These are phyloP conservation scores for Phyllosticta ampelicida DNA, from an alignment of 2,329 filamentous ascomycete genomes.

Conservation along the genomic window DNA sequence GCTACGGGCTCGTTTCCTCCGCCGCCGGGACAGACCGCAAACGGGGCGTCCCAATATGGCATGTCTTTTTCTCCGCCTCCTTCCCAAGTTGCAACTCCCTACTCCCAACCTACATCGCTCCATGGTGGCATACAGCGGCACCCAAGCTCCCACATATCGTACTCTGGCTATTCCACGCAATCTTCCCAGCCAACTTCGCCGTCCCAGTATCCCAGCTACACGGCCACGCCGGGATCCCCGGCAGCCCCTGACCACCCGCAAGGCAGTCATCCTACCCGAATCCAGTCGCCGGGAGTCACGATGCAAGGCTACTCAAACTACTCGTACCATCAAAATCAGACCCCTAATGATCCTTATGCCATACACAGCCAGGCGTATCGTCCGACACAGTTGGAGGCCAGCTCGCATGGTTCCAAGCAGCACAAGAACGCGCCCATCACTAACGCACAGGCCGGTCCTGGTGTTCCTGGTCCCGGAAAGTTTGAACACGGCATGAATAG, in stretches of 20 bases:
- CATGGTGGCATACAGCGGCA: conserved; percentile 21
- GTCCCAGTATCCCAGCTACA: conserved; percentile 26
- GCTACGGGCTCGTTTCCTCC: conserved; percentile 20
- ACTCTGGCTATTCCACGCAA: conserved; percentile 6
- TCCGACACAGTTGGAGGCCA: conserved; percentile 52
- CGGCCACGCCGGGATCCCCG: conserved; percentile 22
- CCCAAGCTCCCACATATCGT: conserved; percentile 19
- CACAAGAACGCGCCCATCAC: conserved; percentile 16
- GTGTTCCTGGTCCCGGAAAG: conserved; percentile 33
- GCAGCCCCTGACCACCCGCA: conserved; percentile 14
- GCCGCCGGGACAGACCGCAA: conserved; percentile 12
- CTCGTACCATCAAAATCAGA: conserved; percentile 24
- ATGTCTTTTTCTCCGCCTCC: conserved; percentile 31
- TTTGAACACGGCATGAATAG: conserved; percentile 56
- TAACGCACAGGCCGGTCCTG: conserved; percentile 8
- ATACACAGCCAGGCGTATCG: conserved; percentile 61
- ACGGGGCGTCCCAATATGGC: conserved; percentile 12
- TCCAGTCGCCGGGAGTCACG: conserved; percentile 32
- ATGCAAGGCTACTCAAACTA: conserved; percentile 49
- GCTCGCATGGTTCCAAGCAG: conserved; percentile 27
- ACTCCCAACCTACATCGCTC: conserved; percentile 14
- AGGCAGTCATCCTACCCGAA: conserved; percentile 23
- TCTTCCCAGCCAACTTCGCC: background rate
- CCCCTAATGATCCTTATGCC: conserved; percentile 33
- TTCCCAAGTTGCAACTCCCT: conserved; percentile 15